These are phyloP conservation scores for Astragalus membranaceus DNA, from an alignment of 306 rosid species.

Conservation along the genomic window DNA sequence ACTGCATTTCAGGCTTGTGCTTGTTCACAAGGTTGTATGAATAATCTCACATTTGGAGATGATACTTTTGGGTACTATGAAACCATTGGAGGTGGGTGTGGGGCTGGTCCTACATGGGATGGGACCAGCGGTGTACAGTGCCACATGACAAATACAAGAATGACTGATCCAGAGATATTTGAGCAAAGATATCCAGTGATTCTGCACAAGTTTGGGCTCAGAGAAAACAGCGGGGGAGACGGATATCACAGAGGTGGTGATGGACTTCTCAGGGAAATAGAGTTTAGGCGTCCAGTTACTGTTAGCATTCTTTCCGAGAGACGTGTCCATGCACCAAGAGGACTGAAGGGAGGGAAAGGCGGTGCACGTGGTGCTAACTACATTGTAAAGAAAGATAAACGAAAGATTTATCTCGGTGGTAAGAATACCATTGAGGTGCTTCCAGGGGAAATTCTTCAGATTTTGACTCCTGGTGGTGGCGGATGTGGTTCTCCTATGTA, in stretches of 20 bases:
- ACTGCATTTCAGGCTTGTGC: conserved; percentile 96
- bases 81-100: conserved; percentile 95
- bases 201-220: conserved; percentile 65
- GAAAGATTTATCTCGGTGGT: conserved; percentile 74
- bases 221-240: conserved; percentile 75
- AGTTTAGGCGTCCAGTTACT: conserved; percentile 57
- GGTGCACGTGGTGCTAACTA: conserved; percentile 85
- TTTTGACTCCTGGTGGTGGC: conserved; percentile 94
- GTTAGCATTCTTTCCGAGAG: conserved; percentile 93
- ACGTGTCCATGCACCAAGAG: conserved; percentile 88
- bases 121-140: conserved; percentile 92
- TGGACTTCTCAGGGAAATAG: conserved; percentile 85
- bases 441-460: conserved; percentile 79
- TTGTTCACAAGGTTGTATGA: conserved; percentile 98
- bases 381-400: conserved; percentile 59
- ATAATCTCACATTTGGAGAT: conserved; percentile 93
- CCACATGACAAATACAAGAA: conserved; percentile 95
- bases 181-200: conserved; percentile 90
- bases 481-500: conserved; percentile 68
- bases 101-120: conserved; percentile 92
- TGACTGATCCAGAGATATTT: conserved; percentile 91
- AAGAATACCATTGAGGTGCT: conserved; percentile 62
- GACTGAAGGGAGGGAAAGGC: conserved; percentile 66
- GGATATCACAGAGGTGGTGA: conserved; percentile 81
- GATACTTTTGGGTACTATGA: conserved; percentile 89